A percentile compares a stretch with the other conserved stretches of the same genome.
Conservation (phyloP, 2,329 filamentous ascomycete species). For the Trichocomaceae sp. region DNA sequence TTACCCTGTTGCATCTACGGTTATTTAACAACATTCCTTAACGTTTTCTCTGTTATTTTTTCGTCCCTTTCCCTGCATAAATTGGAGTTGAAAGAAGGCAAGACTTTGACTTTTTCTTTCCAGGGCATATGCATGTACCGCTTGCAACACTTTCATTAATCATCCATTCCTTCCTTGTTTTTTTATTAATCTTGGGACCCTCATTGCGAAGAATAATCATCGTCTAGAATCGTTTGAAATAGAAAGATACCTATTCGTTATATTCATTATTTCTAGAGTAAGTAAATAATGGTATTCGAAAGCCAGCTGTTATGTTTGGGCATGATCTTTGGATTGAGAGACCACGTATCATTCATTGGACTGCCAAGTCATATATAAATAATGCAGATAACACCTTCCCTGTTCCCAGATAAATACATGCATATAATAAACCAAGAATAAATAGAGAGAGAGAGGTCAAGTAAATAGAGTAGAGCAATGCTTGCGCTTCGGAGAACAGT, state of each 20-base stretch:
- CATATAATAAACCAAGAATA: not conserved
- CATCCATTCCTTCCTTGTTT: not conserved
- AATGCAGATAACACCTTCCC: not conserved
- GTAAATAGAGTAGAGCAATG: not conserved
- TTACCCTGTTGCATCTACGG: not conserved
- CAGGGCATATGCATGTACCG: not conserved
- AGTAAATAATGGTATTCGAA: no score
- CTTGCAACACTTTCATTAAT: not conserved
- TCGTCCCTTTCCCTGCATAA: not conserved
- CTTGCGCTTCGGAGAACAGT: not conserved
- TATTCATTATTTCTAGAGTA: not conserved
- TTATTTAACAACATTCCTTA: not conserved
- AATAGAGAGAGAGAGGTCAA: not conserved
- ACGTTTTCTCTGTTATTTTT: conserved; percentile 1
- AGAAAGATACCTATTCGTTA: not conserved
- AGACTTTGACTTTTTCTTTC: not conserved
- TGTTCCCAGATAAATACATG: not conserved
- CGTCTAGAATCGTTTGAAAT: not conserved
- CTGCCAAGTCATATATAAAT: not conserved
- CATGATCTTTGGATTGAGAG: not conserved
- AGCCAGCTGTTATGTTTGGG: not conserved
- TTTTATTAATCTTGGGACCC: not conserved
- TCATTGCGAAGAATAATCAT: not conserved
- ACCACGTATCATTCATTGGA: not conserved
- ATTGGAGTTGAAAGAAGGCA: not conserved